Conservation (phyloP, 2,329 filamentous ascomycete genomes). For the Diaporthe sp. region DNA sequence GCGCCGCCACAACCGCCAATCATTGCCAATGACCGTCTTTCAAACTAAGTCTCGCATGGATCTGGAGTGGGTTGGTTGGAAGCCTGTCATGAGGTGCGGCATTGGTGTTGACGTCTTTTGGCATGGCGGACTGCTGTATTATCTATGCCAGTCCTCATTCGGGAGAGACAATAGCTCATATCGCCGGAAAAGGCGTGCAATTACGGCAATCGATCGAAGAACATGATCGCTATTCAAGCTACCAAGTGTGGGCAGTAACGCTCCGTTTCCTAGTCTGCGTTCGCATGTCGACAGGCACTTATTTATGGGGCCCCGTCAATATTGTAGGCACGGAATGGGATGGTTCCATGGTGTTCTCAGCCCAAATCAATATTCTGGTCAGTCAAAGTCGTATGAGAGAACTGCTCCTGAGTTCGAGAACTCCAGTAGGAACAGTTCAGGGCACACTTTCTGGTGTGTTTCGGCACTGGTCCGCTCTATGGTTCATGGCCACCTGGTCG, state of each 20-base stretch:
- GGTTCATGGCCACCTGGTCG: background rate
- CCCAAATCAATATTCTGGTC: background rate
- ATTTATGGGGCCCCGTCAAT: too few relatives aligned
- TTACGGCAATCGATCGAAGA: background rate
- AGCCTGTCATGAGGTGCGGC: background rate
- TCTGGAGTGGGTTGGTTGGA: background rate
- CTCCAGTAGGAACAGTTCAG: background rate
- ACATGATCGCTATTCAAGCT: background rate
- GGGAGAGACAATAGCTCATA: background rate
- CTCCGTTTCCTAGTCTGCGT: background rate
- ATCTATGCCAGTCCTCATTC: background rate
- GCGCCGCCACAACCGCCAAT: slow-evolving; percentile 51
- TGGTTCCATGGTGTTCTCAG: background rate
- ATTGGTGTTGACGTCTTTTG: slow-evolving; percentile 3
- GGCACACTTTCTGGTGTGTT: background rate
- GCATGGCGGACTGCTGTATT: background rate
- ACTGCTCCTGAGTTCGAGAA: background rate
- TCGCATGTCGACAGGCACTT: background rate
- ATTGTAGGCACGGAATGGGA: background rate
- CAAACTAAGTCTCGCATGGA: slow-evolving; percentile 44
- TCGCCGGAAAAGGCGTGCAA: background rate
- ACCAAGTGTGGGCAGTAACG: background rate
- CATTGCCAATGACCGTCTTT: background rate
- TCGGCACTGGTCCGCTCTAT: background rate
- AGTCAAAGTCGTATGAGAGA: too few relatives aligned